A percentile compares a stretch with the other conserved stretches of the same genome.
These are phyloP conservation scores for Porcisia hertigi DNA, from an alignment of 208 protist species.

Conservation along the genomic window DNA sequence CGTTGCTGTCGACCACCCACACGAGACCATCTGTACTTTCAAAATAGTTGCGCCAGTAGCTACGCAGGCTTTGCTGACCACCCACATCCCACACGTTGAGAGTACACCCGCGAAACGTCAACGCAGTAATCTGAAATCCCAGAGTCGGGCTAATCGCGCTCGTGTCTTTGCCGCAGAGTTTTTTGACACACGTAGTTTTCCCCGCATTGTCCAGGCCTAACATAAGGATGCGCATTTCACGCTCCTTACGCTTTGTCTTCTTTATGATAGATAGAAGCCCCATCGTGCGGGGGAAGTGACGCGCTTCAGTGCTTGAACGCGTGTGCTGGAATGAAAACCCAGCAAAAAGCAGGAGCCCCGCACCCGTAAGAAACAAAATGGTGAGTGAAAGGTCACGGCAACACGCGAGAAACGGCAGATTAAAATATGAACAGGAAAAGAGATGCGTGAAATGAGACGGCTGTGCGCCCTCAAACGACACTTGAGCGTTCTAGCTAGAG, in stretches of 20 bases:
- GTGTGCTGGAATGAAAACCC: background rate
- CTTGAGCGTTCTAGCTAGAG: background rate
- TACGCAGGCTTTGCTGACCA: constrained; percentile 99
- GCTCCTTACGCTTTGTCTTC: constrained; percentile 98
- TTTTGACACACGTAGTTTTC: constrained; percentile 99
- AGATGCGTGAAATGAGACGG: background rate
- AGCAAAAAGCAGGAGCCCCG: constrained; percentile 4
- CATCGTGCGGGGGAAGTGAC: constrained; percentile 74
- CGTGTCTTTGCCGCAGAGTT: constrained; percentile 98
- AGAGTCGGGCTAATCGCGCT: constrained; percentile 97
- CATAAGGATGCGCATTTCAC: constrained; percentile 99
- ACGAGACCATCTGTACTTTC: constrained; percentile 96
- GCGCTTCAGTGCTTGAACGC: background rate
- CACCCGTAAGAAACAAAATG: constrained; percentile 1
- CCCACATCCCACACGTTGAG: constrained; percentile 99
- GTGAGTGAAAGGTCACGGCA: background rate
- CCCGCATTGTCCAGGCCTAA: constrained; percentile 96
- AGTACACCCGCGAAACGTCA: constrained; percentile 96
- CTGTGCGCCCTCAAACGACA: background rate
- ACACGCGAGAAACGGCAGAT: background rate
- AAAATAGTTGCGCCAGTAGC: constrained; percentile 99
- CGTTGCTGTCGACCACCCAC: constrained; percentile 97
- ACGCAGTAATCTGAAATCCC: constrained; percentile 99
- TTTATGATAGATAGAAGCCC: constrained; percentile 98
- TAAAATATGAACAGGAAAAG: background rate